Evolutionary conservation across 2,329 filamentous ascomycete genomes (phyloP).

Genomic region (Aspergillus sergii): DNA sequence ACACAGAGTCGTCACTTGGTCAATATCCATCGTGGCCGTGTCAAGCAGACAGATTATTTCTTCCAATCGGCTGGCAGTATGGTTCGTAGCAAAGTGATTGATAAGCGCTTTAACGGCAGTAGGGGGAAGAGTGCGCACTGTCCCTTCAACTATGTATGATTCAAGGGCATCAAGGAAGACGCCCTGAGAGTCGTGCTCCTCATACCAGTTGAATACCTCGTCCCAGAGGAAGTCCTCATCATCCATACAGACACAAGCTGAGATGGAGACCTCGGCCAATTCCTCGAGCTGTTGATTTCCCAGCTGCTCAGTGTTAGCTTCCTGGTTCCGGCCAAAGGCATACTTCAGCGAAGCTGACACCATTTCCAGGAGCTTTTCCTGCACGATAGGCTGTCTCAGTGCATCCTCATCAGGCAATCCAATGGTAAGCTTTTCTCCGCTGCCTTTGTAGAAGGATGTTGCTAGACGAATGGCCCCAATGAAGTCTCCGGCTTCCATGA

Average conservation of each 20-base stretch:
- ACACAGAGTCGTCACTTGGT: slow-evolving; percentile 87
- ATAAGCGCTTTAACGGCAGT: slow-evolving; percentile 84
- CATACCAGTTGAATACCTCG: slow-evolving; percentile 86
- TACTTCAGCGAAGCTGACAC: slow-evolving; percentile 90
- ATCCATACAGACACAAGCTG: slow-evolving; percentile 75
- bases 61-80: slow-evolving; percentile 77
- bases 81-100: slow-evolving; percentile 74
- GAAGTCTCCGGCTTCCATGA: slow-evolving; percentile 97
- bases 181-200: slow-evolving; percentile 71
- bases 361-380: slow-evolving; percentile 88
- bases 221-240: slow-evolving; percentile 87
- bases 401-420: slow-evolving; percentile 83
- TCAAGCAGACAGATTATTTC: slow-evolving; percentile 94
- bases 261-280: slow-evolving; percentile 80
- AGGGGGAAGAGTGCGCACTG: slow-evolving; percentile 75
- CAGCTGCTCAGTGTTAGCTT: slow-evolving; percentile 52
- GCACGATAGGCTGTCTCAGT: slow-evolving; percentile 77
- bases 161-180: slow-evolving; percentile 89
- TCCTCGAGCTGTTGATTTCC: slow-evolving; percentile 69
- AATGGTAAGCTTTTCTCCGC: slow-evolving; percentile 91
- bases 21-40: slow-evolving; percentile 86
- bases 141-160: slow-evolving; percentile 78
- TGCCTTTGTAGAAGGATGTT: slow-evolving; percentile 87
- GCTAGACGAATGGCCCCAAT: slow-evolving; percentile 88
- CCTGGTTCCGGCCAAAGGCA: slow-evolving; percentile 69